A percentile compares a stretch with the other conserved stretches of the same genome.
phyloP scores from a whole-genome alignment of 495 filamentous ascomycete species.

The Lichenothelia convexa region DNA sequence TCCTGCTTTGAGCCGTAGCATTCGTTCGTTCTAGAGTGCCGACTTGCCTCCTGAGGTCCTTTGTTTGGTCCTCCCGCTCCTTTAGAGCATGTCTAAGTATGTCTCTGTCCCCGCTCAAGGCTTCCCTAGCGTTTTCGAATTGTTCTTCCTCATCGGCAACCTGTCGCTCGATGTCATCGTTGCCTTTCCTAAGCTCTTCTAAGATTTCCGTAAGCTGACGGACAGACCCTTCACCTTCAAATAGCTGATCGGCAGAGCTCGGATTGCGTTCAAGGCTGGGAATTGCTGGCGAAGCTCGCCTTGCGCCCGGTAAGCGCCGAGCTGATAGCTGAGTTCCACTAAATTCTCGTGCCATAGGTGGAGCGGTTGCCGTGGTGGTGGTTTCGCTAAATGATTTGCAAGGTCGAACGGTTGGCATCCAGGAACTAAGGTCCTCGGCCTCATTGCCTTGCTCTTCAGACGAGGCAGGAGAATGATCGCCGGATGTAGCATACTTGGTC shows the following conservation, averaged over 20 bases:
- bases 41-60: conserved; percentile 63
- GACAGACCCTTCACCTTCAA: conserved; percentile 38
- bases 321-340: conserved; percentile 35
- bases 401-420: conserved; percentile 20
- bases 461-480: conserved; percentile 12
- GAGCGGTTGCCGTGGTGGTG: conserved; percentile 27
- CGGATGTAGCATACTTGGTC: conserved; percentile 25
- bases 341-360: conserved; percentile 43
- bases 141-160: conserved; percentile 52
- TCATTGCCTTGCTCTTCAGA: conserved; percentile 21
- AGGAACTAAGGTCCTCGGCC: conserved; percentile 27
- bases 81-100: conserved; percentile 54
- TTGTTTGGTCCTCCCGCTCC: conserved; percentile 73
- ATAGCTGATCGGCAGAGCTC: conserved; percentile 19
- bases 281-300: conserved; percentile 60
- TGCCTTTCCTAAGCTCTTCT: conserved; percentile 17
- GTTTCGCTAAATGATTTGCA: conserved; percentile 37
- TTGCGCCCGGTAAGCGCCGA: conserved; percentile 47
- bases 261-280: conserved; percentile 35
- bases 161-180: conserved; percentile 28
- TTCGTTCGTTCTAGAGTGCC: conserved; percentile 65
- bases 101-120: conserved; percentile 47
- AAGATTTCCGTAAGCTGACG: conserved; percentile 31
- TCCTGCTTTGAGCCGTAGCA: conserved; percentile 62
- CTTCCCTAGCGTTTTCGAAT: conserved; percentile 39